Evolutionary conservation across 225 moss, liverwort and hornwort species (phyloP), one percentile per base, ranked within the genome.

Genomic region (Antitrichia curtipendula): DNA sequence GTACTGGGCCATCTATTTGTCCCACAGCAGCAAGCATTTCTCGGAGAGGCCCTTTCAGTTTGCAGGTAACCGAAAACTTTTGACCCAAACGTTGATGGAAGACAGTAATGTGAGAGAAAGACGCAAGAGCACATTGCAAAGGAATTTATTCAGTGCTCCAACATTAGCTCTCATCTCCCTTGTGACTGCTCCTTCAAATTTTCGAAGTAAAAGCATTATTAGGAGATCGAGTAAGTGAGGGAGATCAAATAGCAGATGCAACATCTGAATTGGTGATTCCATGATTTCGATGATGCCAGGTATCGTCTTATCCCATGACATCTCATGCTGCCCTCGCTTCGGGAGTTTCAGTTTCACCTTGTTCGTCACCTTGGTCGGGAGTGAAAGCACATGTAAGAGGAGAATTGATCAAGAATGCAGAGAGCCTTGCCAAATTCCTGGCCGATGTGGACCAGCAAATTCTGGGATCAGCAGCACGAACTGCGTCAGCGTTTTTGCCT

Each of bases 371-470:
- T 8, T 93, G 91, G 91, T 66, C 82, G 25, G 85, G 43, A 84
- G 52, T 56, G 75, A 91, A 74, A 69, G n/a, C 74, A 47, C 41
- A 69, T 47, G 83, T 21, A 47, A 82, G 84, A 38, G 75, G 84
- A 82, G 89, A 82, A 40, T 72, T 78, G 38, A 85, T 89, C 31
- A 85, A 78, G 62, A 93, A 87, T 68, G 95, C 94, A 88, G 91
- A 92, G 75, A 94, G 87, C 61, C 93, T 96, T n/a, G 69, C 82
- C 43, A 86, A 92, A 54, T 96, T 95, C 66, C 88, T 95, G 82
- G 94, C 88, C 43, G 91, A 94, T 72, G 91, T 95, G 59, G 93
- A 96, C 71, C 89, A 75, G n/a, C 92, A 95, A 62, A 80, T 97
- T 74, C 82, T 91, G 71, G 95, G 86, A 84, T 89, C 87, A 58